Conservation (phyloP, 2,329 filamentous ascomycete species). For the Fusarium sp. region DNA sequence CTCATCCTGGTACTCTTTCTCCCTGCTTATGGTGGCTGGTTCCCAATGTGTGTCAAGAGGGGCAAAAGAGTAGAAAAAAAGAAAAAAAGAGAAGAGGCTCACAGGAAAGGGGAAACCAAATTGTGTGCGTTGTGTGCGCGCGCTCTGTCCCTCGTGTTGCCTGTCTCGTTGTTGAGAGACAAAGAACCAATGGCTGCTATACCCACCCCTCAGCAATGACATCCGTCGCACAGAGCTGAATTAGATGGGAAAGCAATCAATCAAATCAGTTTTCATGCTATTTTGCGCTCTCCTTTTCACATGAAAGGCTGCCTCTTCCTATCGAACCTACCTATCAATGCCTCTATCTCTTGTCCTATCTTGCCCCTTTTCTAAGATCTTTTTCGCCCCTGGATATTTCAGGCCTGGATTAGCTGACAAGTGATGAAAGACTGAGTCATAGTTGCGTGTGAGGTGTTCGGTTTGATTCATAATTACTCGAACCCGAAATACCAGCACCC, state of each 20-base stretch:
- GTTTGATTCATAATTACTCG: constrained; percentile 36
- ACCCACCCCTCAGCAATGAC: constrained; percentile 32
- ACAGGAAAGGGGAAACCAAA: constrained; percentile 38
- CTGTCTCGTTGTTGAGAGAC: constrained; percentile 43
- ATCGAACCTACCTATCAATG: constrained; percentile 28
- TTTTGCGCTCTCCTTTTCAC: constrained; percentile 41
- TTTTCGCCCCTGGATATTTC: constrained; percentile 28
- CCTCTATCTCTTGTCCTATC: constrained; percentile 15
- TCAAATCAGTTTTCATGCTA: constrained; percentile 38
- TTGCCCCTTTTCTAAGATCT: constrained; percentile 29
- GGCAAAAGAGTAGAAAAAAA: constrained; percentile 31
- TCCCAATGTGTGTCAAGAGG: constrained; percentile 26
- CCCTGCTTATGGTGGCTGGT: constrained; percentile 41
- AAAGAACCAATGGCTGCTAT: constrained; percentile 37
- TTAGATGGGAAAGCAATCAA: constrained; percentile 34
- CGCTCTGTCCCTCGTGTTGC: constrained; percentile 31
- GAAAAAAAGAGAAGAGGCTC: constrained; percentile 32
- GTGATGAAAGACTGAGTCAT: constrained; percentile 43
- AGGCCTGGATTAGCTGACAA: constrained; percentile 26
- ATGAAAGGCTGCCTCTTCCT: constrained; percentile 35
- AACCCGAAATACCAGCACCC: constrained; percentile 37
- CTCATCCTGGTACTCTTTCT: constrained; percentile 24
- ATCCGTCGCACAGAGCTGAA: constrained; percentile 39
- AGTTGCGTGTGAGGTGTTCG: constrained; percentile 30
- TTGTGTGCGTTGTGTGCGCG: constrained; percentile 41